Evolutionary conservation across 2,329 filamentous ascomycete genomes (phyloP).

Genomic region (Lachnellula occidentalis): DNA sequence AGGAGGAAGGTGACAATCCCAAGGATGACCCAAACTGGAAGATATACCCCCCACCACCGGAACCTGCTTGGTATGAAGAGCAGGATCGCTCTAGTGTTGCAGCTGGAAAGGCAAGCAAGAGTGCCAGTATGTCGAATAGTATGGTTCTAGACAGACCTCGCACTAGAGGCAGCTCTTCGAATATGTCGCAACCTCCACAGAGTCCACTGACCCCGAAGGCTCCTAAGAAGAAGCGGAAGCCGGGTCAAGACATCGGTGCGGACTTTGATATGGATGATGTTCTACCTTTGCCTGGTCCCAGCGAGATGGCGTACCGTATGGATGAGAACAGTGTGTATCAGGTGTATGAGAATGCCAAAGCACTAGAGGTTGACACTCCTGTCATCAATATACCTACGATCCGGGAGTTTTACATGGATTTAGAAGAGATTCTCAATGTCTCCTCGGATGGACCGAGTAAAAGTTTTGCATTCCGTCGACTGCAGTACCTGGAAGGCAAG

Average conservation of each 20-base stretch:
- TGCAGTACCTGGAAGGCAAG: conserved; percentile 94
- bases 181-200: conserved; percentile 31
- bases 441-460: conserved; percentile 95
- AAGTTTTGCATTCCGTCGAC: conserved; percentile 89
- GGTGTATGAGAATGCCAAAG: conserved; percentile 69
- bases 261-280: conserved; percentile 83
- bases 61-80: conserved; percentile 76
- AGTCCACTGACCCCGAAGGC: conserved; percentile 37
- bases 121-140: conserved; percentile 39
- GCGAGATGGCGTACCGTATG: conserved; percentile 67
- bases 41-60: conserved; percentile 86
- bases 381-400: conserved; percentile 83
- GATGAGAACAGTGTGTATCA: conserved; percentile 88
- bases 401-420: conserved; percentile 91
- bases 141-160: conserved; percentile 28
- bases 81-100: conserved; percentile 16
- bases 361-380: conserved; percentile 58
- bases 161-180: conserved; percentile 15
- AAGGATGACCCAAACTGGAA: conserved; percentile 78
- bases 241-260: conserved; percentile 83
- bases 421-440: conserved; percentile 80
- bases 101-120: conserved; percentile 38
- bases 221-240: conserved; percentile 64
- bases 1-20: conserved; percentile 78
- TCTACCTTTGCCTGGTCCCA: conserved; percentile 64